Base-by-base conservation (phyloP, 2,329 filamentous ascomycete genomes). In the Fusarium ambrosium region DNA sequence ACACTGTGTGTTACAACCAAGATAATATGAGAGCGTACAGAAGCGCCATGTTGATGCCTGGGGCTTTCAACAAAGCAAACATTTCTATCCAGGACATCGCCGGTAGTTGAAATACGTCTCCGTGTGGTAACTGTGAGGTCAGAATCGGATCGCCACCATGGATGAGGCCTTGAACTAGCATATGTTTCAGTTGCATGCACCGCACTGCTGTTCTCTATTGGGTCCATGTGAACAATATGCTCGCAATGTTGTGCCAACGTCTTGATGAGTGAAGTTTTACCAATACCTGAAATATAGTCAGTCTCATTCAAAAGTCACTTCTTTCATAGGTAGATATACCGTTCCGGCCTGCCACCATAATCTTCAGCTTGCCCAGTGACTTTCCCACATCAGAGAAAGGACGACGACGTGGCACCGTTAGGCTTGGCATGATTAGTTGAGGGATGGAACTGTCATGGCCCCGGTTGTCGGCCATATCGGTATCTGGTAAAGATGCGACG, bases 381-480 rank as follows among this genome's bases (percentile, higher is more conserved):
- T 93, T 96, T 18, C 97, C 97, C 56, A 90, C 89, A n/a, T 93
- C 91, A 0, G 97, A 98, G 82, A 98, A 98, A 0, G 95, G 95
- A 62, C 95, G 89, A 60, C 97, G 91, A 70, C 91, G 93, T 4
- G 97, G 96, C 90, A 99, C 97, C 71, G 91, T 92, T 78, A 99
- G 92, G 80, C 95, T 98, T 6, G 97, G 97, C 97, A 99, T 99
- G 70, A 99, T 94, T n/a, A 99, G 89, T 82, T 98, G 95, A 27
- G 93, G 93, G 45, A 86, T 87, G 71, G 78, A 59, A 55, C 70
- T 53, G 60, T 78, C 67, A 24, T 79, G 64, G 53, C 78, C 72
- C 61, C 56, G 45, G 66, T 64, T 68, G 55, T 75, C 65, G 37
- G 60, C 60, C 67, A 71, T 65, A 63, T 75, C 48, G 69, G 74